Base-by-base conservation (phyloP, 495 filamentous ascomycete genomes). In the Parathielavia appendiculata region DNA sequence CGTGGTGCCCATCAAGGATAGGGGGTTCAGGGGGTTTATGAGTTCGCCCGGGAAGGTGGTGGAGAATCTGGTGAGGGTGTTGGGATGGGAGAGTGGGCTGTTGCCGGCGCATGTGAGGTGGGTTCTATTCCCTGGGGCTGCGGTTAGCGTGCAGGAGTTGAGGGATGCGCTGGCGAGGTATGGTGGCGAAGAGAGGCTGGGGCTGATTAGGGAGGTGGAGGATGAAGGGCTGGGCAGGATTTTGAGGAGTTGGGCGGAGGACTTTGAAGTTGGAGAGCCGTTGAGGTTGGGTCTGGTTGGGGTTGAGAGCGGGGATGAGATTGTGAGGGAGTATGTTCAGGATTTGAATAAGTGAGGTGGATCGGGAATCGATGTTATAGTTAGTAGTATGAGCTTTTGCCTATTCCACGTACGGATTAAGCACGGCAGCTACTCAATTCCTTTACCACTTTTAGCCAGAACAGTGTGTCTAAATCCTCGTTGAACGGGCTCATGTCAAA, bases 51-150 rank as follows among this genome's bases (percentile, higher is more conserved):
- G 76, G 52, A 86, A 78, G 1, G 71, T 92, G 40, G 79, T 85
- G 40, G 81, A 83, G 77, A 93, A 93, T 67, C 67, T 93, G 62
- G 69, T 88, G 16, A 73, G 83, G 59, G 83, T 88, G 46, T 66
- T 84, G 51, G 70, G 73, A 17, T 70, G 90, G 59, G 79, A 81
- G 1, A 73, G 73, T 26, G 76, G 79, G 26, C 74, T 70, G 34
- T 77, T 88, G 69, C 79, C 80, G 26, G 69, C 66, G 11, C 73
- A 84, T 56, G 80, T 78, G 36, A 71, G 88, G 40, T 79, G 83
- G 17, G 79, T 92, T 22, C 89, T 91, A 70, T 67, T 92, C 46
- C 89, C 89, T 0, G 89, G 89, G 1, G 77, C 88, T 56, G 82
- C 82, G 41, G 85, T 88, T 16, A 87, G 78, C 17, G 75, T 90